Conservation (phyloP, 164 flowering plant species). For the Nelumbo lutea region DNA sequence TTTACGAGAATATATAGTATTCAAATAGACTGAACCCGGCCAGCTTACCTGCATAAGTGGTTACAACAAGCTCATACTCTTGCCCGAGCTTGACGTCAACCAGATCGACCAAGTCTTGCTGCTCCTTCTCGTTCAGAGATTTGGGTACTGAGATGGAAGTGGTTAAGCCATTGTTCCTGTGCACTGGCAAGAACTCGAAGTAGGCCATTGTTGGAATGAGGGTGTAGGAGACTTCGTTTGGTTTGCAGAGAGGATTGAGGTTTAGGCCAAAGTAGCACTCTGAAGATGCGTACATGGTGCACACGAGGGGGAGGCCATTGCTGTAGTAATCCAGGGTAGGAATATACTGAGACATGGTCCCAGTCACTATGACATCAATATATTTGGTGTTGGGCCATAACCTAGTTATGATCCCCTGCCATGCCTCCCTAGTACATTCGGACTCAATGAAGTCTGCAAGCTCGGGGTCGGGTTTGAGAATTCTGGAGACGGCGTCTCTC, state of each 20-base stretch:
- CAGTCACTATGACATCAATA: neutral
- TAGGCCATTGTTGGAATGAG: constrained; percentile 7
- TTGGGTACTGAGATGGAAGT: neutral
- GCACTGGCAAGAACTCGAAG: constrained; percentile 10
- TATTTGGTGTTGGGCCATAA: constrained; percentile 1
- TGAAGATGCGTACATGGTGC: neutral
- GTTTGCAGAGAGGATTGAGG: neutral
- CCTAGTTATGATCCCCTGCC: neutral
- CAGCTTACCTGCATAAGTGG: constrained; percentile 1
- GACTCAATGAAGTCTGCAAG: neutral
- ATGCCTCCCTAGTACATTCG: neutral
- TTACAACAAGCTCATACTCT: constrained; percentile 1
- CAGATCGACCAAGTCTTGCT: neutral
- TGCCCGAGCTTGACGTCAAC: constrained; percentile 2
- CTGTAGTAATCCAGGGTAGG: neutral
- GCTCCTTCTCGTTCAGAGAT: neutral
- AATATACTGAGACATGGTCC: constrained; percentile 1
- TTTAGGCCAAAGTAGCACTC: neutral
- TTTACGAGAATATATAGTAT: too few species aligned
- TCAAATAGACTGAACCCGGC: too few species aligned
- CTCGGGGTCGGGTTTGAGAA: neutral
- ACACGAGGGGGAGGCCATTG: constrained; percentile 1
- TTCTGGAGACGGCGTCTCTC: neutral
- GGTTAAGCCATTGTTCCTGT: neutral
- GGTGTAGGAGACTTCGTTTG: neutral